These are phyloP conservation scores for Eucalyptus coolabah DNA, from an alignment of 345 rosid genomes.

Conservation along the genomic window DNA sequence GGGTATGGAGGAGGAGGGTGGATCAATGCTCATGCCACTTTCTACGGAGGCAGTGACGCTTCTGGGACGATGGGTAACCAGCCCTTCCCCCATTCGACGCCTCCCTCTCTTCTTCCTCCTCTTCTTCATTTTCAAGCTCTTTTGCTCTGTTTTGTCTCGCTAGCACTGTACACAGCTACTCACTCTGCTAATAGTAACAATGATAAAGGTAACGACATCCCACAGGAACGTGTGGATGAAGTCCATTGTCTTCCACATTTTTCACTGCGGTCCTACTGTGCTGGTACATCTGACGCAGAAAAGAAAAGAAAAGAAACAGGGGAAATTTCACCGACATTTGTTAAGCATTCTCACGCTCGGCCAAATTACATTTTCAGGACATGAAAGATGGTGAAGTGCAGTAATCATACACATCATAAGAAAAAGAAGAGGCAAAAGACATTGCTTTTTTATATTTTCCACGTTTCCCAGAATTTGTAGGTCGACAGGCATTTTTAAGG, in stretches of 20 bases:
- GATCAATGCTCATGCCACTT: slow-evolving; percentile 76
- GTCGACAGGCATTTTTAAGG: not conserved
- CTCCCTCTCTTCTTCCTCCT: not conserved
- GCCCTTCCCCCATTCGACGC: not conserved
- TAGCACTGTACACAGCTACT: not conserved
- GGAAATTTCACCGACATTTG: not conserved
- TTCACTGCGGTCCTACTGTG: not conserved
- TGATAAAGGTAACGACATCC: not conserved
- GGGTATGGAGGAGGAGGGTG: slow-evolving; percentile 33
- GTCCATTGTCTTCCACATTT: not conserved
- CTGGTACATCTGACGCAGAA: not conserved
- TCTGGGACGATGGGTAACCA: slow-evolving; percentile 81
- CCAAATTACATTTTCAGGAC: not conserved
- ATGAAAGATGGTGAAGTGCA: not conserved
- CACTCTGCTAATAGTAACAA: not conserved
- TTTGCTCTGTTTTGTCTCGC: not conserved
- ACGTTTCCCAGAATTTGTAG: not conserved
- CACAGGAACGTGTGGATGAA: not conserved
- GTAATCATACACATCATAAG: not conserved
- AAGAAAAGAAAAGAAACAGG: not conserved
- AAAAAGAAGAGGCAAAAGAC: not conserved
- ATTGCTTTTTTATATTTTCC: not conserved
- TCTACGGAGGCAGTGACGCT: slow-evolving; percentile 86
- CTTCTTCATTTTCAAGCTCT: not conserved
- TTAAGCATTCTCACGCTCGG: not conserved